Conservation (phyloP, 2,329 filamentous ascomycete genomes). For the Berkeleyomyces basicola region DNA sequence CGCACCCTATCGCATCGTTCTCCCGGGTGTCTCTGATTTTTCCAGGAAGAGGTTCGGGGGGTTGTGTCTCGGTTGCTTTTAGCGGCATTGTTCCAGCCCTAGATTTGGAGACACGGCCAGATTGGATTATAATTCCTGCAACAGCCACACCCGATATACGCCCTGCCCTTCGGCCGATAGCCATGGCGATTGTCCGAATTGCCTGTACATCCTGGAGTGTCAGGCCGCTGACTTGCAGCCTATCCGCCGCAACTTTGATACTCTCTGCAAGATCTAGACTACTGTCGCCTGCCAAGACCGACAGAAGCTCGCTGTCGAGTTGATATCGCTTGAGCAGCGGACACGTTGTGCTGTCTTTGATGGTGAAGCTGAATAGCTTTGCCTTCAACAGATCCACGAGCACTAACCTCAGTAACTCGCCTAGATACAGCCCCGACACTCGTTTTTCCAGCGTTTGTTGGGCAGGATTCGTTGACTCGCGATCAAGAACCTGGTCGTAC, state of each 20-base stretch:
- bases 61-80: background rate
- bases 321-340: conserved; percentile 46
- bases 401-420: conserved; percentile 54
- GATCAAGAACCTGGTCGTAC: conserved; percentile 51
- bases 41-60: background rate
- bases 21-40: background rate
- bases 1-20: background rate
- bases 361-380: background rate
- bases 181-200: conserved; percentile 37
- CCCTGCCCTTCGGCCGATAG: conserved; percentile 16
- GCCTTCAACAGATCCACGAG: conserved; percentile 29
- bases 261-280: background rate
- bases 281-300: conserved; percentile 24
- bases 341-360: background rate
- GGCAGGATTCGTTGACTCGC: conserved; percentile 52
- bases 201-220: conserved; percentile 39
- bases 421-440: conserved; percentile 67
- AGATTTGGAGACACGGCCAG: conserved; percentile 10
- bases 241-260: background rate
- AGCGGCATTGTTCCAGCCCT: background rate
- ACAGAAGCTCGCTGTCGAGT: conserved; percentile 51
- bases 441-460: conserved; percentile 74
- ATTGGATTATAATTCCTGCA: conserved; percentile 16
- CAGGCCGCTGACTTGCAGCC: background rate
- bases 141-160: conserved; percentile 16